phyloP scores from a whole-genome alignment of 2,329 filamentous ascomycete genomes.

The Hymenoscyphus fructigenus region DNA sequence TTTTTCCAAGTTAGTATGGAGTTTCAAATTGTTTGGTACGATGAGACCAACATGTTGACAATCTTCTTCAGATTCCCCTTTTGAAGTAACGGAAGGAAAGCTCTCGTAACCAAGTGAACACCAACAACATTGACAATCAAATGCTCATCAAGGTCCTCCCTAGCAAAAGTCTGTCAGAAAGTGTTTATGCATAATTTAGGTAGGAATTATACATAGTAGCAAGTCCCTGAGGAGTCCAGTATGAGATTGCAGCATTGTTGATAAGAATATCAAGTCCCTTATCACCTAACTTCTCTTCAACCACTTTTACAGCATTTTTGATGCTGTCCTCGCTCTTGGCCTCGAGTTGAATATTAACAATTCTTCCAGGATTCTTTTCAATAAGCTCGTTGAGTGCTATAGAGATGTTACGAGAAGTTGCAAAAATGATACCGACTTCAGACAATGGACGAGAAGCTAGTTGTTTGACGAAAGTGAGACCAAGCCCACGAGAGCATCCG shows the following conservation, averaged over 20 bases:
- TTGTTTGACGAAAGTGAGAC: constrained; percentile 34
- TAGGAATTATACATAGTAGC: neutral
- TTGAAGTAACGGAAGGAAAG: constrained; percentile 22
- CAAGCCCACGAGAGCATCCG: constrained; percentile 38
- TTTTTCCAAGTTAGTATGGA: neutral
- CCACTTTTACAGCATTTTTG: constrained; percentile 35
- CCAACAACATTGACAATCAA: constrained; percentile 41
- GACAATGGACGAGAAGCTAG: constrained; percentile 19
- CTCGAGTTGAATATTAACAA: constrained; percentile 40
- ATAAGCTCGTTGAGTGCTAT: constrained; percentile 39
- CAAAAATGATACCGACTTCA: constrained; percentile 42
- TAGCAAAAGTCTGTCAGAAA: neutral
- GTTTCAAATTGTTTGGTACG: neutral
- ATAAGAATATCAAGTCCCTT: constrained; percentile 47
- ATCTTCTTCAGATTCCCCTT: constrained; percentile 22
- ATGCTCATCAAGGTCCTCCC: constrained; percentile 9
- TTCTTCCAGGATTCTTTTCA: constrained; percentile 36
- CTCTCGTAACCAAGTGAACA: constrained; percentile 41
- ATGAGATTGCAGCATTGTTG: constrained; percentile 37
- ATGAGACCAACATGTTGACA: constrained; percentile 21
- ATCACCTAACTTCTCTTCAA: constrained; percentile 38
- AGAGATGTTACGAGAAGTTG: constrained; percentile 39
- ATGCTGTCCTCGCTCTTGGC: constrained; percentile 39
- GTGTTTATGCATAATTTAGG: too few relatives aligned
- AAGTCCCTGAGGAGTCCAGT: neutral